Conservation (phyloP, 140 eudicot genomes). For the Cichorium intybus region DNA sequence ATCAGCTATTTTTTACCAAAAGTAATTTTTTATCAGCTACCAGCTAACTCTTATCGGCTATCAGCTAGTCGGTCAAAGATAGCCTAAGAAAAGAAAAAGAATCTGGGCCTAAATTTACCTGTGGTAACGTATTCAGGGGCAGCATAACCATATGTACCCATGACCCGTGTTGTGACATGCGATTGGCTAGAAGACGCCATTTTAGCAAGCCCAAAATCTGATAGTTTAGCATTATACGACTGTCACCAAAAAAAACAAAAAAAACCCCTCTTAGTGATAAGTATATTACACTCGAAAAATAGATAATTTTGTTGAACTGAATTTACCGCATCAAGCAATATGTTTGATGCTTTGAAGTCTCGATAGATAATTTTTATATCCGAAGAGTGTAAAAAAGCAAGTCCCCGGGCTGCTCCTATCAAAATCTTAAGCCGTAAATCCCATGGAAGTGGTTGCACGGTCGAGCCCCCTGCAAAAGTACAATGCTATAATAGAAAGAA, state of each 20-base stretch:
- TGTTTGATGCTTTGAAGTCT: conserved; percentile 67
- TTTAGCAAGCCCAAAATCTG: conserved; percentile 74
- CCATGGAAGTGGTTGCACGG: conserved; percentile 65
- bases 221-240: conserved; percentile 61
- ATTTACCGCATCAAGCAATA: conserved; percentile 62
- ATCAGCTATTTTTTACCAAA: too few relatives aligned
- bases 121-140: conserved; percentile 71
- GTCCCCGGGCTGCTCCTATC: conserved; percentile 67
- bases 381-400: conserved; percentile 53
- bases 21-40: too few relatives aligned
- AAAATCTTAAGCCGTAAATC: conserved; percentile 47
- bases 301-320: neutral
- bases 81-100: too few relatives aligned
- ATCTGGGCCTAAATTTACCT: conserved; percentile 47
- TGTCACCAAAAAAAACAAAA: conserved; percentile 12
- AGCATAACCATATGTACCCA: conserved; percentile 78
- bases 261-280: neutral
- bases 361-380: conserved; percentile 58
- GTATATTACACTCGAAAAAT: neutral
- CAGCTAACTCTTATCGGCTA: too few relatives aligned
- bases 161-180: conserved; percentile 69
- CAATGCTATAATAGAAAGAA: neutral
- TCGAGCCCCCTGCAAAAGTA: conserved; percentile 53
- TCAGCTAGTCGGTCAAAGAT: too few relatives aligned
- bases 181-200: conserved; percentile 70